A percentile compares a stretch with the other conserved stretches of the same genome.
Evolutionary conservation across 306 rosid genomes (phyloP).

Genomic region (Luffa aegyptiaca): DNA sequence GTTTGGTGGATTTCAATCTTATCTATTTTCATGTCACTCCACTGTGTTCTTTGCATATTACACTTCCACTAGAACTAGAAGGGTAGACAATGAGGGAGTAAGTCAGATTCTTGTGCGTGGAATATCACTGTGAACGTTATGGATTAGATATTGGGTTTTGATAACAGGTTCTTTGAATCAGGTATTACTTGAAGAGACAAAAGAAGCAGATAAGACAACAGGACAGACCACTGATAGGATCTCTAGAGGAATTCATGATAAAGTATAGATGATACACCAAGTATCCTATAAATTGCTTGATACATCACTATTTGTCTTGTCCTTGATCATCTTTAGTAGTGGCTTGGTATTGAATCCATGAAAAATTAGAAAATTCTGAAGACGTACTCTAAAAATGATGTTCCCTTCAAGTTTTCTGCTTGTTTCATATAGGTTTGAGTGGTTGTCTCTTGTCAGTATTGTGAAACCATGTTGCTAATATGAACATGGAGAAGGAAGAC

Average conservation of each 20-base stretch:
- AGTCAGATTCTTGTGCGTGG: slow-evolving; percentile 14
- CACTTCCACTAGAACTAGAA: slow-evolving; percentile 53
- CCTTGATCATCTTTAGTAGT: background rate
- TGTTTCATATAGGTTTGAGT: background rate
- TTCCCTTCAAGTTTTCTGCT: background rate
- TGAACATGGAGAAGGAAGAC: no score
- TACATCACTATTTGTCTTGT: background rate
- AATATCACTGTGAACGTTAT: background rate
- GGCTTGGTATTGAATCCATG: background rate
- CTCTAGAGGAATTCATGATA: slow-evolving; percentile 71
- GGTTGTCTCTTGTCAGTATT: background rate
- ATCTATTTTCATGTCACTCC: background rate
- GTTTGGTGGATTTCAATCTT: background rate
- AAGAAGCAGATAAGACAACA: slow-evolving; percentile 72
- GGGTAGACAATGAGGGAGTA: slow-evolving; percentile 58
- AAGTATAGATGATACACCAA: slow-evolving; percentile 27
- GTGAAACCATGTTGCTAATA: background rate
- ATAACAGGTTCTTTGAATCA: slow-evolving; percentile 17
- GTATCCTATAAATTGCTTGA: background rate
- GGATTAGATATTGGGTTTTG: background rate
- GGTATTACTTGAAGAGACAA: slow-evolving; percentile 62
- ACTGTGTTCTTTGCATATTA: slow-evolving; percentile 20
- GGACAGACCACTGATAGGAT: slow-evolving; percentile 67
- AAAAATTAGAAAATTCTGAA: background rate
- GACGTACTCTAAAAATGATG: background rate